These are phyloP conservation scores for Asterophora lycoperdoides DNA, from an alignment of 768 basidiomycete genomes.

Conservation along the genomic window DNA sequence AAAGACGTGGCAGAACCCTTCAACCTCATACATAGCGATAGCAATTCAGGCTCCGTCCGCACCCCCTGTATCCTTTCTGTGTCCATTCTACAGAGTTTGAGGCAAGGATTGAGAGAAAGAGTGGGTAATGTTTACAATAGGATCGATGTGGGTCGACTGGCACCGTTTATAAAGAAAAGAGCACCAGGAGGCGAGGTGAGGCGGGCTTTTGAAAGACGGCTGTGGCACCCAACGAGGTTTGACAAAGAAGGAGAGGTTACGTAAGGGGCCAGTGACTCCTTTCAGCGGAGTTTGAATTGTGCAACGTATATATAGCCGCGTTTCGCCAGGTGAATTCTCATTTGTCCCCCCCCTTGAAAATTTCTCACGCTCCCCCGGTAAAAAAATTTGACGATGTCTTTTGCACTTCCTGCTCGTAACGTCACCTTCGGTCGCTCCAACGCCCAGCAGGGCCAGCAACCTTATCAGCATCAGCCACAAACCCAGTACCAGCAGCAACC, in stretches of 20 bases:
- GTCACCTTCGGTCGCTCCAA: constrained; percentile 72
- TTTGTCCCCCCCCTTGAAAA: constrained; percentile 31
- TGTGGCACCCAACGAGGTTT: constrained; percentile 18
- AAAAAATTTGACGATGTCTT: constrained; percentile 43
- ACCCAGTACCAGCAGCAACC: constrained; percentile 44
- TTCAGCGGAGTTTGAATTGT: constrained; percentile 41
- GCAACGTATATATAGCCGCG: constrained; percentile 41
- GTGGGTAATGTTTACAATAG: background rate
- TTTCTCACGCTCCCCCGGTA: constrained; percentile 38
- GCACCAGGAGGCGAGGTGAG: background rate
- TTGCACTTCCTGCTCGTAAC: constrained; percentile 73
- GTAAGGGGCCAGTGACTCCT: constrained; percentile 37
- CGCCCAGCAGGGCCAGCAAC: constrained; percentile 38
- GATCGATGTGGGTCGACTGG: background rate
- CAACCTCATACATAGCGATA: too few relatives aligned
- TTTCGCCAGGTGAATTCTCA: constrained; percentile 23
- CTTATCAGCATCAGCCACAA: constrained; percentile 38
- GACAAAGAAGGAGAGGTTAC: constrained; percentile 38
- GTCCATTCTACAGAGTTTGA: too few relatives aligned
- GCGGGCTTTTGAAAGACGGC: background rate
- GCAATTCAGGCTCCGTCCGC: background rate
- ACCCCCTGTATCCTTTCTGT: background rate
- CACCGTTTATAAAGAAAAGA: background rate
- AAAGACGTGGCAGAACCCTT: background rate
- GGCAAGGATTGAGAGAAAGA: too few relatives aligned